Evolutionary conservation across 2,329 filamentous ascomycete genomes (phyloP), one percentile per base, ranked within the genome.

Genomic region (Paramyrothecium sp.): DNA sequence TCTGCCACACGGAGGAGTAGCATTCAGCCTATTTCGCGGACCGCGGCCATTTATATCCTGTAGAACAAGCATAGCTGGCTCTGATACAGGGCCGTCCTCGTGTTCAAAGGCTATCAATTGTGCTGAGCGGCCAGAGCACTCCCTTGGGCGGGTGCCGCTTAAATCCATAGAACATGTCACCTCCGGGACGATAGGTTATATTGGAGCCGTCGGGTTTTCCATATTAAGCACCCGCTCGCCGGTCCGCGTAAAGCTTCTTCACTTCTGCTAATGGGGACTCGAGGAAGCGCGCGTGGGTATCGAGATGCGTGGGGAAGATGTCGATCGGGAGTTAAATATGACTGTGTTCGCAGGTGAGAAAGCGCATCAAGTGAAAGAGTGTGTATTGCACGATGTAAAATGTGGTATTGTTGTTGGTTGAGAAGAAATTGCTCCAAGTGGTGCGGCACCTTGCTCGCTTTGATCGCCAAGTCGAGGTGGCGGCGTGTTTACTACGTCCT

Each of bases 321-420:
- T 8, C 11, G 3, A 47, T 22, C 3, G 47, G 54, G 23, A 58
- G 19, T 21, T 59, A 54, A 3, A 61, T 54, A 12, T 54, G n/a
- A 3, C 53, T 23, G 23, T 53, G 59, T 53, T 60, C 53, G 21
- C 55, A n/a, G 17, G 56, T 34, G 55, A 61, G 58, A 47, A 61
- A 56, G 41, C 51, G 46, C 20, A 59, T 59, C 3, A 61, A 41
- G 38, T 61, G 22, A 33, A 61, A 61, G 53, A 61, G 54, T 13
- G 55, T 54, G 26, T 38, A 3, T 13, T 59, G 44, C 13, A 61
- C 30, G 3, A 46, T 34, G 22, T 41, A 2, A n/a, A 61, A 59
- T 46, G 50, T 57, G n/a, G n/a, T n/a, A 20, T 51, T 22, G 34
- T 55, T 13, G 4, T 12, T 3, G 33, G 19, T 8, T 16, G 49